These are phyloP conservation scores for Spinellus fusiger DNA, from an alignment of 192 early-diverging fungal species.

Conservation along the genomic window DNA sequence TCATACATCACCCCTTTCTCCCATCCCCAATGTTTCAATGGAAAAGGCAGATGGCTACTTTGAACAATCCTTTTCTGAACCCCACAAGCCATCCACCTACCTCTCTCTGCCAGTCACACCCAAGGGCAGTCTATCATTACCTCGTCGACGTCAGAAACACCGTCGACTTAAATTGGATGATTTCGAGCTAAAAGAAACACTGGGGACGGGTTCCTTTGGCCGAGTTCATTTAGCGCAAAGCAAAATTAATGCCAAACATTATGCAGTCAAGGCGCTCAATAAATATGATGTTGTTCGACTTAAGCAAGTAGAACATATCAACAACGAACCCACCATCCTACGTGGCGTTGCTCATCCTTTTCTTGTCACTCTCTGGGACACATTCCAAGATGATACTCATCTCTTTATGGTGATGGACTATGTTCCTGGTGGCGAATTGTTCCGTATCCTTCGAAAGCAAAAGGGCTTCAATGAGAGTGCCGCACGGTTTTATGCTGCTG, in stretches of 20 bases:
- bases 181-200: conserved; percentile 75
- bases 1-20: conserved; percentile 8
- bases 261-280: conserved; percentile 92
- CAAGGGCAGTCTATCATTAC: not conserved
- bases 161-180: conserved; percentile 53
- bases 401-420: conserved; percentile 93
- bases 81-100: not conserved
- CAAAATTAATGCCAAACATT: conserved; percentile 69
- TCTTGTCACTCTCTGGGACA: conserved; percentile 81
- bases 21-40: not conserved
- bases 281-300: conserved; percentile 87
- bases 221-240: conserved; percentile 88
- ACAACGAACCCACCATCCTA: conserved; percentile 89
- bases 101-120: not conserved
- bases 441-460: conserved; percentile 61
- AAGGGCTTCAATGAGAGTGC: conserved; percentile 38
- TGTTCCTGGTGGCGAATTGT: conserved; percentile 87
- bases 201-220: conserved; percentile 94
- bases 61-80: not conserved
- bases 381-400: conserved; percentile 82
- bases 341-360: conserved; percentile 81
- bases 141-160: not conserved
- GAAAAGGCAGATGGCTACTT: not conserved
- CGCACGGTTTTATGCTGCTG: conserved; percentile 84
- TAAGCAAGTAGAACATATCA: conserved; percentile 94